These are phyloP conservation scores for Citropsis articulata DNA, from an alignment of 345 rosid genomes.

Conservation along the genomic window DNA sequence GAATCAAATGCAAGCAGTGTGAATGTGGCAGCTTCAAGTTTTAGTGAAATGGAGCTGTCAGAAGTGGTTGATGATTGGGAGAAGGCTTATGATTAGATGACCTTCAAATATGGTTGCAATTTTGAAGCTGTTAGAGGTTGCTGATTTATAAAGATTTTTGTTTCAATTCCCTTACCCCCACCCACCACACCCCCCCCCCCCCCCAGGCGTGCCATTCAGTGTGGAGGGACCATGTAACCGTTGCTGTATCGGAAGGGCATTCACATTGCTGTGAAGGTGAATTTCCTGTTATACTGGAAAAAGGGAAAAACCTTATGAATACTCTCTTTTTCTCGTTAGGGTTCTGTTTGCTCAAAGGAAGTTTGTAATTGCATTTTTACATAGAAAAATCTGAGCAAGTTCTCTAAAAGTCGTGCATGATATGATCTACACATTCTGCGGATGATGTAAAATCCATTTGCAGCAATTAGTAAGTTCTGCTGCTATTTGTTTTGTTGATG, in stretches of 20 bases:
- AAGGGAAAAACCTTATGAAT: too few species aligned
- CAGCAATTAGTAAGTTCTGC: neutral
- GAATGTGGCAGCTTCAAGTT: slow-evolving; percentile 17
- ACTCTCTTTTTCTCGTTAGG: too few species aligned
- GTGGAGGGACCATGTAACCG: neutral
- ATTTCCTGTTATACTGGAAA: neutral
- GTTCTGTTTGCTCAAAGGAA: too few species aligned
- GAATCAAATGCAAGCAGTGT: slow-evolving; percentile 35
- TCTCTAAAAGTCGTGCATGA: too few species aligned
- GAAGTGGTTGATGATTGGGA: slow-evolving; percentile 91
- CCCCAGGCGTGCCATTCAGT: neutral
- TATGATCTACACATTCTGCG: too few species aligned
- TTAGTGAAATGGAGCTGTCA: slow-evolving; percentile 20
- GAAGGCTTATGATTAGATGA: slow-evolving; percentile 61
- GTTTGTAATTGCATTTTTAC: too few species aligned
- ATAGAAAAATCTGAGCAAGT: too few species aligned
- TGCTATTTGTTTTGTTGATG: neutral
- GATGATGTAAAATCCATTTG: neutral
- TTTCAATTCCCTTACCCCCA: neutral
- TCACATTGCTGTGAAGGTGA: neutral
- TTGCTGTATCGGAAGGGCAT: neutral
- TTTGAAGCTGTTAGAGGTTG: neutral
- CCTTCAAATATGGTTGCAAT: neutral
- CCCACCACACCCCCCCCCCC: too few species aligned
- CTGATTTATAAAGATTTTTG: neutral